These are phyloP conservation scores for Xylariales sp. DNA, from an alignment of 2,329 filamentous ascomycete genomes.

Conservation along the genomic window DNA sequence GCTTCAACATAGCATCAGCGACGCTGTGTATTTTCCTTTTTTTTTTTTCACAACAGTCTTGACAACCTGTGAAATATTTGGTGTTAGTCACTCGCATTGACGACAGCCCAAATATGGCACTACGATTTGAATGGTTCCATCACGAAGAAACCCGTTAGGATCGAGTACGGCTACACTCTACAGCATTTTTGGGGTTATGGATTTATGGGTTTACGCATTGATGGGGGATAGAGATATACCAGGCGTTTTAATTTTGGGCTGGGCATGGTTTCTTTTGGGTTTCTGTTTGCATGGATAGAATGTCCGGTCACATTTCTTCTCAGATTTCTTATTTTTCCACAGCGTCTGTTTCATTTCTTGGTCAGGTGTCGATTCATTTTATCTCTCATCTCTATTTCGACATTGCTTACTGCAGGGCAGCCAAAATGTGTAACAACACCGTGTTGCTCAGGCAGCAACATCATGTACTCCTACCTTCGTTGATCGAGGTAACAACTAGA, in stretches of 20 bases:
- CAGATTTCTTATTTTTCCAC: neutral
- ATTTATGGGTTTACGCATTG: conserved; percentile 36
- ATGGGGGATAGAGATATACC: conserved; percentile 38
- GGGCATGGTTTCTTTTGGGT: conserved; percentile 12
- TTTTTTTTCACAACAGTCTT: conserved; percentile 2
- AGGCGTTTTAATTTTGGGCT: conserved; percentile 36
- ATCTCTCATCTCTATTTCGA: conserved; percentile 14
- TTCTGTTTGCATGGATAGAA: conserved; percentile 29
- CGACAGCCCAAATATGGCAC: conserved; percentile 27
- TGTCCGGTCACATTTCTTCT: conserved; percentile 25
- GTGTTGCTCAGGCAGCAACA: conserved; percentile 37
- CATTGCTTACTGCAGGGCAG: conserved; percentile 35
- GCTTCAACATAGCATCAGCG: conserved; percentile 15
- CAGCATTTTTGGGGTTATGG: conserved; percentile 34
- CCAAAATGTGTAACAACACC: conserved; percentile 36
- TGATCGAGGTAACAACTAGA: conserved; percentile 33
- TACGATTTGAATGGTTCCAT: conserved; percentile 29
- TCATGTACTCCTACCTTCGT: conserved; percentile 34
- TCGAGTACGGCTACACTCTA: conserved; percentile 28
- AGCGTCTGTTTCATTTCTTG: conserved; percentile 3
- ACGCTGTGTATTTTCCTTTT: conserved; percentile 18
- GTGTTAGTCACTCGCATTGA: conserved; percentile 10
- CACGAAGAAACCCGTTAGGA: conserved; percentile 18
- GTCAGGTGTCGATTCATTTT: conserved; percentile 22
- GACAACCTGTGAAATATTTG: conserved; percentile 23